These are phyloP conservation scores for Sarcomyxa edulis DNA, from an alignment of 768 basidiomycete species.

Conservation along the genomic window DNA sequence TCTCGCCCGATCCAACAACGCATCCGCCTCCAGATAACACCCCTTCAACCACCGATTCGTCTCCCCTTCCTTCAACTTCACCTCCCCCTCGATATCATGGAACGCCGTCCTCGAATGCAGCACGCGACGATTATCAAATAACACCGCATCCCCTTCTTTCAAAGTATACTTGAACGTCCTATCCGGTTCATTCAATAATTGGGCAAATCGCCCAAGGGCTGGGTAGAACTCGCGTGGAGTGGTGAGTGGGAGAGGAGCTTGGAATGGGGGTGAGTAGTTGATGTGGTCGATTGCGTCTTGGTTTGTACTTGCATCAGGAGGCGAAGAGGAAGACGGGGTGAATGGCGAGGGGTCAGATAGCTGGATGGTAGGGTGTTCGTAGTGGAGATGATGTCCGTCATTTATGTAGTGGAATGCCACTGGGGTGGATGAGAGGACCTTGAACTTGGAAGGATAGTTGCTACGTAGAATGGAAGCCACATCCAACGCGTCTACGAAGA, in stretches of 20 bases:
- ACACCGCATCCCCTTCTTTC: slow-evolving; percentile 75
- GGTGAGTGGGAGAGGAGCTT: slow-evolving; percentile 62
- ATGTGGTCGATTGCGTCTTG: slow-evolving; percentile 49
- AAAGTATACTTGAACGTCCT: slow-evolving; percentile 62
- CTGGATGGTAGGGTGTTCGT: slow-evolving; percentile 72
- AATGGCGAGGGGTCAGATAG: slow-evolving; percentile 30
- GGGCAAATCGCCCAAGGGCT: slow-evolving; percentile 59
- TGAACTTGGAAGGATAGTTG: slow-evolving; percentile 45
- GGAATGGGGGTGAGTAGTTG: slow-evolving; percentile 95
- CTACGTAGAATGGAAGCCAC: slow-evolving; percentile 51
- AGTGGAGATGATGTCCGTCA: slow-evolving; percentile 77
- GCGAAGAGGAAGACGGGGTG: not conserved
- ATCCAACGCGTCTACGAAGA: slow-evolving; percentile 79
- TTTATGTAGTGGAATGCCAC: slow-evolving; percentile 93
- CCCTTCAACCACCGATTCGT: slow-evolving; percentile 88
- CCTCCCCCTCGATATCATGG: slow-evolving; percentile 28
- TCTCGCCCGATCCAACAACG: slow-evolving; percentile 55
- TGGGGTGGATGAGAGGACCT: slow-evolving; percentile 50
- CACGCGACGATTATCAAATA: slow-evolving; percentile 91
- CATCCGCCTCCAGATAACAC: slow-evolving; percentile 69
- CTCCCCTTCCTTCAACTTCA: slow-evolving; percentile 35
- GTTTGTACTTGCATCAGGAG: not conserved
- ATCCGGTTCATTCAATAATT: slow-evolving; percentile 44
- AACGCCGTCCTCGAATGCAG: slow-evolving; percentile 87
- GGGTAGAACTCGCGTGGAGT: slow-evolving; percentile 55